A percentile compares a stretch with the other conserved stretches of the same genome.
Evolutionary conservation across 352 stramenopile species (phyloP).

Genomic region (Phytopythium vexans): DNA sequence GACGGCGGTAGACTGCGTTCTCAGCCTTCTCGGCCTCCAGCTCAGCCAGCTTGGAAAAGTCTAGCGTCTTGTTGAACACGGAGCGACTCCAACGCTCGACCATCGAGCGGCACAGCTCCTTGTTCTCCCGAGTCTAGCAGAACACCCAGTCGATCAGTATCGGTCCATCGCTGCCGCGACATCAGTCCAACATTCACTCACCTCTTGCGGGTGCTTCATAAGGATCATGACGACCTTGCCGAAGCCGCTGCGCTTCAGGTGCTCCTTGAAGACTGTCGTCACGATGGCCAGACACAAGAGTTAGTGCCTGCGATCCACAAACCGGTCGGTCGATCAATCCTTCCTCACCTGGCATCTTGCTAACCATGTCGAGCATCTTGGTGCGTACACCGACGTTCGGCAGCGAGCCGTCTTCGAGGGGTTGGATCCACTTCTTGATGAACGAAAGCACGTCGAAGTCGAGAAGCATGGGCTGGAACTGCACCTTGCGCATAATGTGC

Average conservation of each 20-base stretch:
- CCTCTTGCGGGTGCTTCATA: conserved; percentile 86
- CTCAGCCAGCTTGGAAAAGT: conserved; percentile 84
- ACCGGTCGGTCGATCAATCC: too few relatives aligned
- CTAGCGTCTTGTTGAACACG: conserved; percentile 87
- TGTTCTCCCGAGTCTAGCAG: conserved; percentile 75
- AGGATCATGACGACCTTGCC: conserved; percentile 87
- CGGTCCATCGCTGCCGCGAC: too few relatives aligned
- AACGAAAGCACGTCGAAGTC: conserved; percentile 88
- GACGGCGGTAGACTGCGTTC: conserved; percentile 67
- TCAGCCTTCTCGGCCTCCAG: conserved; percentile 84
- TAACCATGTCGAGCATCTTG: conserved; percentile 84
- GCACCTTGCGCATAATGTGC: conserved; percentile 71
- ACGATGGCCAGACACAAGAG: not conserved
- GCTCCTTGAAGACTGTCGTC: conserved; percentile 80
- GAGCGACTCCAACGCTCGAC: conserved; percentile 87
- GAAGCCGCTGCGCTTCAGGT: conserved; percentile 87
- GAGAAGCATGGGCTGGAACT: conserved; percentile 85
- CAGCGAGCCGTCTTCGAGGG: conserved; percentile 68
- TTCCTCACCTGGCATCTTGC: conserved; percentile 59
- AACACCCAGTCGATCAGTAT: not conserved
- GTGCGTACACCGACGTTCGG: conserved; percentile 84
- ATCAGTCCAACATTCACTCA: conserved; percentile 11
- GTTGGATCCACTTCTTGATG: conserved; percentile 90
- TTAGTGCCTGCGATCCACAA: not conserved
- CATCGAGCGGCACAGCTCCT: conserved; percentile 79